Evolutionary conservation across 2,329 filamentous ascomycete species (phyloP).

Genomic region (Diaporthe ampelina): DNA sequence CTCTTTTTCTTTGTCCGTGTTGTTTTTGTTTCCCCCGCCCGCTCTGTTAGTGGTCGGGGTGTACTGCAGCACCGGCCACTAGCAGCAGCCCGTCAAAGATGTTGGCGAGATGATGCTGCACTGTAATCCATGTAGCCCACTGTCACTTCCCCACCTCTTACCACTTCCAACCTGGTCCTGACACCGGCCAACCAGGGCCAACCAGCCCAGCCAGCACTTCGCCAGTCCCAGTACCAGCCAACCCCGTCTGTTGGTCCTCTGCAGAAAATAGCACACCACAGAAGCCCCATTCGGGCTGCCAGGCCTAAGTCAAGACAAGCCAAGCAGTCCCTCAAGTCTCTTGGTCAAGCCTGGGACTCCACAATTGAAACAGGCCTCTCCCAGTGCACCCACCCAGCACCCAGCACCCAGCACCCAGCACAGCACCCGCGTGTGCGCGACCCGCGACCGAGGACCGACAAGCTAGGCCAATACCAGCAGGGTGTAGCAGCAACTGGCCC

Average conservation of each 20-base stretch:
- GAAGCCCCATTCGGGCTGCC: background rate
- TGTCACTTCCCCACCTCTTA: background rate
- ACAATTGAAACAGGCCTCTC: constrained; percentile 26
- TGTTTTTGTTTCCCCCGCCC: constrained; percentile 13
- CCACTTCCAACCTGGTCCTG: constrained; percentile 2
- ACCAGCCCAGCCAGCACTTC: constrained; percentile 3
- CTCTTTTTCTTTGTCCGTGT: constrained; percentile 23
- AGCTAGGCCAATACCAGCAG: constrained; percentile 21
- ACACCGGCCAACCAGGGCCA: constrained; percentile 14
- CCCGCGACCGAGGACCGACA: constrained; percentile 11
- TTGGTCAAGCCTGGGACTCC: background rate
- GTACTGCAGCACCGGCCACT: background rate
- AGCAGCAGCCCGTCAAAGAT: background rate
- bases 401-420: background rate
- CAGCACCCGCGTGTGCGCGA: background rate
- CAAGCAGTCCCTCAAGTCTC: constrained; percentile 3
- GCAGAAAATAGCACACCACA: background rate
- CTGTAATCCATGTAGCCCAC: background rate
- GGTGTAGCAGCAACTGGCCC: constrained; percentile 9
- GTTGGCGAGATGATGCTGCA: constrained; percentile 11
- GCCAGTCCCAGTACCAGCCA: too few relatives aligned
- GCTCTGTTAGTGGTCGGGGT: constrained; percentile 22
- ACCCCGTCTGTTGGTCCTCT: too few relatives aligned
- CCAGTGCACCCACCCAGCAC: constrained; percentile 2
- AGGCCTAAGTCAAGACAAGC: background rate